phyloP scores from a whole-genome alignment of 441 rosid genomes.

The Geranium incanum region DNA sequence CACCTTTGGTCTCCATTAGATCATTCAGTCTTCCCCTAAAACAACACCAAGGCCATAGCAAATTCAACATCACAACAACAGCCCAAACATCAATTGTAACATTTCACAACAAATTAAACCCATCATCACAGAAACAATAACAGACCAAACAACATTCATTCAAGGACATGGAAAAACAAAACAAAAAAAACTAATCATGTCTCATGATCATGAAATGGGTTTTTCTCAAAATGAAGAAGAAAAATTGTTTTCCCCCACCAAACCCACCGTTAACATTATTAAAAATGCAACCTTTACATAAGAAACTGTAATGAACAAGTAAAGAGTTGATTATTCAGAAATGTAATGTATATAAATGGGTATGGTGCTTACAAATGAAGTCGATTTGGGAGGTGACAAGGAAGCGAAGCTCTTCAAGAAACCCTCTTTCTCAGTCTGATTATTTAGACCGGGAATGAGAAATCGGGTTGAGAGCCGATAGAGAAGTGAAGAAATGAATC shows the following conservation, averaged over 20 bases:
- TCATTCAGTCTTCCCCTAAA: conserved; percentile 27
- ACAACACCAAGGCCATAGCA: no score
- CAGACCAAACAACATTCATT: not conserved
- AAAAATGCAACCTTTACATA: not conserved
- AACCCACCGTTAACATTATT: not conserved
- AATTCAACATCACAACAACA: no score
- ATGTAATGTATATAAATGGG: not conserved
- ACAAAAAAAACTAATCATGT: not conserved
- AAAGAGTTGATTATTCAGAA: not conserved
- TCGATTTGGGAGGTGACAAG: not conserved
- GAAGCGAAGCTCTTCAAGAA: not conserved
- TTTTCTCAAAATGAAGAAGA: not conserved
- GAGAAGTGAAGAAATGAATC: not conserved
- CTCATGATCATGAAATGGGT: not conserved
- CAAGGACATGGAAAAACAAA: not conserved
- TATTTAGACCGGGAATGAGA: not conserved
- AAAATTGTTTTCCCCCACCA: not conserved
- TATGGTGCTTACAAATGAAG: not conserved
- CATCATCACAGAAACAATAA: not conserved
- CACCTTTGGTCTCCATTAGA: conserved; percentile 43
- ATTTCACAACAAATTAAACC: no score
- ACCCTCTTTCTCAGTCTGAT: conserved; percentile 3
- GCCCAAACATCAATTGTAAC: no score
- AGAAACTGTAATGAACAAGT: not conserved
- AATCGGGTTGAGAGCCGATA: not conserved